Evolutionary conservation across 331 rosid genomes (phyloP).

Genomic region (Acacia concinna): DNA sequence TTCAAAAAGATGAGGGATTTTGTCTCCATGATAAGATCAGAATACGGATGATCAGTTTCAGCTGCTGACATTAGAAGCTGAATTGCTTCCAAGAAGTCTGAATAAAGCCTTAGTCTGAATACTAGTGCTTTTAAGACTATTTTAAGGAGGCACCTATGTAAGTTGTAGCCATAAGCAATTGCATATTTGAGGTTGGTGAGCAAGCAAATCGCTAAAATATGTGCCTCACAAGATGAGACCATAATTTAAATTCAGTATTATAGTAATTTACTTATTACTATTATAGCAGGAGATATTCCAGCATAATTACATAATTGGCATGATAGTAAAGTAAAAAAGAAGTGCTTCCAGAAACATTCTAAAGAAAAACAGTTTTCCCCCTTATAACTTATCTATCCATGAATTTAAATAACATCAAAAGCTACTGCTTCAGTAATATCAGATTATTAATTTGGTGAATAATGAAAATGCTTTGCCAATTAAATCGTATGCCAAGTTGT

Average conservation of each 20-base stretch:
- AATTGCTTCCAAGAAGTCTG: too few relatives aligned
- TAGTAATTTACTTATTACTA: not conserved
- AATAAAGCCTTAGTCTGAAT: too few relatives aligned
- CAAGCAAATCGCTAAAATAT: not conserved
- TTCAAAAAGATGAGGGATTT: too few relatives aligned
- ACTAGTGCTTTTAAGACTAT: too few relatives aligned
- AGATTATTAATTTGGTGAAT: conserved; percentile 6
- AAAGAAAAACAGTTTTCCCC: not conserved
- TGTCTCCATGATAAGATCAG: too few relatives aligned
- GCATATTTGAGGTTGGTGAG: not conserved
- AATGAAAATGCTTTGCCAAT: conserved; percentile 24
- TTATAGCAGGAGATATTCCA: not conserved
- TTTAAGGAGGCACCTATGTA: not conserved
- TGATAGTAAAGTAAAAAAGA: not conserved
- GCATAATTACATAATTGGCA: not conserved
- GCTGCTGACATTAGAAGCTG: too few relatives aligned
- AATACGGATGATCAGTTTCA: too few relatives aligned
- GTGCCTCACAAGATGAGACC: not conserved
- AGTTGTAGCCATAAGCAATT: not conserved
- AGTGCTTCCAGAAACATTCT: not conserved
- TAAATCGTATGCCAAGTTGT: conserved; percentile 20
- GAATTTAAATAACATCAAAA: not conserved
- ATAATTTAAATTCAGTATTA: not conserved
- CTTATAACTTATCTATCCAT: not conserved
- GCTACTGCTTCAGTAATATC: not conserved